Evolutionary conservation across 805 yeast species (phyloP).

Genomic region (Debaryomyces castellii): DNA sequence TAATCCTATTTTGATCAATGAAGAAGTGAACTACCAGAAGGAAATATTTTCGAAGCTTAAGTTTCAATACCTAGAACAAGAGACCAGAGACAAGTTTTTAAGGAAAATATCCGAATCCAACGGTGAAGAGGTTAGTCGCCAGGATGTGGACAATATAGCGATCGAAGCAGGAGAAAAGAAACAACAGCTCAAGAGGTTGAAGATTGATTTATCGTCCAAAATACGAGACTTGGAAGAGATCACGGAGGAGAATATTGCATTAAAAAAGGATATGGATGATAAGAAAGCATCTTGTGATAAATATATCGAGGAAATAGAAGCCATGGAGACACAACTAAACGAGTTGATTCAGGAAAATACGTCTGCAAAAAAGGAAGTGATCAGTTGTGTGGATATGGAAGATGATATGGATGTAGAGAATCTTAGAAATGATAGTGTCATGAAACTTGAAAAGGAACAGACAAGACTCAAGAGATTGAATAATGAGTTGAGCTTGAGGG

Average conservation of each 20-base stretch:
- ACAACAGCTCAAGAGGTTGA: constrained; percentile 21
- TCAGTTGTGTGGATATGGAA: constrained; percentile 5
- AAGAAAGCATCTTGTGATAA: constrained; percentile 25
- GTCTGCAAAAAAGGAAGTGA: constrained; percentile 8
- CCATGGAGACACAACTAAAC: constrained; percentile 19
- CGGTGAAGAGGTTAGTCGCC: constrained; percentile 13
- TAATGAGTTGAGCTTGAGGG: constrained; percentile 6
- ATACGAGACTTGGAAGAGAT: constrained; percentile 28
- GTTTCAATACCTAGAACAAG: constrained; percentile 69
- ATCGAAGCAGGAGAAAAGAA: constrained; percentile 20
- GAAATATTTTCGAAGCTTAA: constrained; percentile 54
- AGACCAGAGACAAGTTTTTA: constrained; percentile 66
- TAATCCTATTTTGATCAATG: constrained; percentile 31
- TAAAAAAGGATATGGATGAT: constrained; percentile 21
- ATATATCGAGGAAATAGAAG: constrained; percentile 21
- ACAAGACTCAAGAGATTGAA: not conserved
- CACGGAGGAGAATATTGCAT: constrained; percentile 22
- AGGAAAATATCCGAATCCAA: constrained; percentile 40
- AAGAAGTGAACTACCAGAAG: constrained; percentile 36
- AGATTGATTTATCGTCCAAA: constrained; percentile 24
- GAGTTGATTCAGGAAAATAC: constrained; percentile 10
- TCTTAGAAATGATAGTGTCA: not conserved
- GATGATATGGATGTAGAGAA: not conserved
- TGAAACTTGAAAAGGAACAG: not conserved
- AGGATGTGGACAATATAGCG: constrained; percentile 20